These are phyloP conservation scores for Iodosphaeria phyllophila DNA, from an alignment of 2,329 filamentous ascomycete genomes.

Conservation along the genomic window DNA sequence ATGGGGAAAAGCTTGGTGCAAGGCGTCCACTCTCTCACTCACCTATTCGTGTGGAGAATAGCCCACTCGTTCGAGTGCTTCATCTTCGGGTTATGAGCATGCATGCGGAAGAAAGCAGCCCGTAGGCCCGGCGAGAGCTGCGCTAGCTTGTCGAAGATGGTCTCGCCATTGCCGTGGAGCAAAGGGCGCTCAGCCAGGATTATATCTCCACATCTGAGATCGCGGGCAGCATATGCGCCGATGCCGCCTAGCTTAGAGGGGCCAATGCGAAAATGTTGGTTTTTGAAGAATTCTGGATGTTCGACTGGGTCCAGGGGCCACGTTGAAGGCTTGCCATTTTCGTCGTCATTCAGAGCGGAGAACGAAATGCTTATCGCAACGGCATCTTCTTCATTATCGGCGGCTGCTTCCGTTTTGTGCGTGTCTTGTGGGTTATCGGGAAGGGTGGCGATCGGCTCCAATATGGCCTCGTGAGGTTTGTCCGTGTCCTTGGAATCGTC, in stretches of 20 bases:
- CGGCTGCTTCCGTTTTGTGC: too few relatives aligned
- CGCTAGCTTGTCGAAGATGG: slow-evolving; percentile 17
- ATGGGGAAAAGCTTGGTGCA: background rate
- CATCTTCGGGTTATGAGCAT: slow-evolving; percentile 13
- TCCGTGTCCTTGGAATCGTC: too few relatives aligned
- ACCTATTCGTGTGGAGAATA: slow-evolving; percentile 28
- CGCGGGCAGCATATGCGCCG: slow-evolving; percentile 24
- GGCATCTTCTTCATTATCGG: too few relatives aligned
- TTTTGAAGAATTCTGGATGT: too few relatives aligned
- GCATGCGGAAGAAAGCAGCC: slow-evolving; percentile 18
- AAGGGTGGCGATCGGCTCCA: too few relatives aligned
- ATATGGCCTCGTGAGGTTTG: too few relatives aligned
- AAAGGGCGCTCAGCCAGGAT: slow-evolving; percentile 27
- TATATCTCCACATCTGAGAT: slow-evolving; percentile 17
- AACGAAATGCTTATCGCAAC: too few relatives aligned
- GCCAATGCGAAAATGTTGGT: too few relatives aligned
- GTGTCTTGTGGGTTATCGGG: too few relatives aligned
- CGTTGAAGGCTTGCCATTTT: too few relatives aligned
- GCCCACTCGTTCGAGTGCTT: slow-evolving; percentile 14
- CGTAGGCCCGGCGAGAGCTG: slow-evolving; percentile 13
- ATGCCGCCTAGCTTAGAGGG: slow-evolving; percentile 24
- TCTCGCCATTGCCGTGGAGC: slow-evolving; percentile 12
- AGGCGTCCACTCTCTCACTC: slow-evolving; percentile 6
- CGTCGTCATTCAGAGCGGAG: too few relatives aligned
- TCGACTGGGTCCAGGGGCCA: too few relatives aligned